These are phyloP conservation scores for Phyllosticta paracitricarpa DNA, from an alignment of 2,329 filamentous ascomycete species.

Conservation along the genomic window DNA sequence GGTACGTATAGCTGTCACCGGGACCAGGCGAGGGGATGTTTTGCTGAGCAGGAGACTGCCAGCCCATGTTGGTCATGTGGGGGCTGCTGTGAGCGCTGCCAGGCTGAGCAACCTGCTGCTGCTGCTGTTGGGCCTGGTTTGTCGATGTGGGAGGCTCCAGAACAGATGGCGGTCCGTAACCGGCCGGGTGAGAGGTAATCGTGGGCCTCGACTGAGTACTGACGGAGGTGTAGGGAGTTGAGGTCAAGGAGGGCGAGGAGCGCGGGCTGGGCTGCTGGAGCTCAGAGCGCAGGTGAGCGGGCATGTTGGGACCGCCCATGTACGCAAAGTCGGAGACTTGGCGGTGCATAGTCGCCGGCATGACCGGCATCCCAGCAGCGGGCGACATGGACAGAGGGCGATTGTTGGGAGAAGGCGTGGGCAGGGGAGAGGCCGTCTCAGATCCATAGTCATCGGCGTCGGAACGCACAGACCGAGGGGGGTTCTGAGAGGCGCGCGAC, in stretches of 20 bases:
- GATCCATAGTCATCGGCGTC: slow-evolving; percentile 59
- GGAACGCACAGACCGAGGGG: slow-evolving; percentile 48
- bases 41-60: slow-evolving; percentile 75
- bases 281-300: slow-evolving; percentile 70
- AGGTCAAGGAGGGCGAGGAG: slow-evolving; percentile 51
- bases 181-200: slow-evolving; percentile 75
- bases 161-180: slow-evolving; percentile 73
- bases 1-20: slow-evolving; percentile 66
- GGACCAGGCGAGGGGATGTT: slow-evolving; percentile 61
- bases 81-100: slow-evolving; percentile 74
- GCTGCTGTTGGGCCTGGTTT: slow-evolving; percentile 60
- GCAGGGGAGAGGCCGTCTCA: slow-evolving; percentile 61
- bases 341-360: slow-evolving; percentile 55
- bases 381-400: slow-evolving; percentile 73
- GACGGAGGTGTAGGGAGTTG: slow-evolving; percentile 53
- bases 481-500: slow-evolving; percentile 35
- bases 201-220: slow-evolving; percentile 41
- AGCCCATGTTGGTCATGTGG: slow-evolving; percentile 71
- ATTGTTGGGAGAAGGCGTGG: slow-evolving; percentile 76
- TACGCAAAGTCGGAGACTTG: slow-evolving; percentile 62
- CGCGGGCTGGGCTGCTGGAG: slow-evolving; percentile 61
- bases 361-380: slow-evolving; percentile 59
- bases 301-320: slow-evolving; percentile 68
- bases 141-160: slow-evolving; percentile 75
- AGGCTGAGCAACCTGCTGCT: slow-evolving; percentile 61